Percentiles rank a stretch among this genome's conserved stretches.
Evolutionary conservation across 345 rosid genomes (phyloP).

Genomic region (Luvunga scandens): DNA sequence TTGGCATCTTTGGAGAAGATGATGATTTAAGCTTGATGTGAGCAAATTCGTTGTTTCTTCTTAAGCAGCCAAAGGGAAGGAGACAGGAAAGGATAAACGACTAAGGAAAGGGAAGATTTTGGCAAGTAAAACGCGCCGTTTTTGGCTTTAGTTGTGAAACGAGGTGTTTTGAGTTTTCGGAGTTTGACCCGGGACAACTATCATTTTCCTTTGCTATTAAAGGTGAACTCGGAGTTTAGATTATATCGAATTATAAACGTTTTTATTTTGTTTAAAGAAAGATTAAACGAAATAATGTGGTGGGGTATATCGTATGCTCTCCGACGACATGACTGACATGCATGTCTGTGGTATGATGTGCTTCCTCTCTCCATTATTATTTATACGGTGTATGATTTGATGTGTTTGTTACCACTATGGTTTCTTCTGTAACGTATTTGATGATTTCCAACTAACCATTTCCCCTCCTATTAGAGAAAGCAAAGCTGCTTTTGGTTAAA

Average conservation of each 20-base stretch:
- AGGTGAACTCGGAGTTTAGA: no score
- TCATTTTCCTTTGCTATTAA: no score
- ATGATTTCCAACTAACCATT: conserved; percentile 19
- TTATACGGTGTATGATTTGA: conserved; percentile 21
- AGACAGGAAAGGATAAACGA: no score
- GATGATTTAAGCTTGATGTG: no score
- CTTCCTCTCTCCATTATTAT: conserved; percentile 16
- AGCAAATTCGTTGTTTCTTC: no score
- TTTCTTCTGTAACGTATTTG: conserved; percentile 15
- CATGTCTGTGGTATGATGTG: conserved; percentile 24
- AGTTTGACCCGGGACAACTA: no score
- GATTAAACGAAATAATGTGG: conserved; percentile 1
- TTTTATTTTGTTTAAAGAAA: neutral
- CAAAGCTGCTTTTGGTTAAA: neutral
- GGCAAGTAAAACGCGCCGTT: no score
- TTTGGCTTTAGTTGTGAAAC: no score
- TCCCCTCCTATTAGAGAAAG: neutral
- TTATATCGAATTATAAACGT: no score
- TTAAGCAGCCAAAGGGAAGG: no score
- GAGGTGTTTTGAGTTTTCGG: no score
- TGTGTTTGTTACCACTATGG: conserved; percentile 15
- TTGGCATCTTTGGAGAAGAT: conserved; percentile 38
- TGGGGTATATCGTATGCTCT: conserved; percentile 20
- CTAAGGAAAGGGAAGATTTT: no score
- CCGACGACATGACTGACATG: conserved; percentile 21